Evolutionary conservation across 2,329 filamentous ascomycete species (phyloP).

Genomic region (Fusarium subtropicale): DNA sequence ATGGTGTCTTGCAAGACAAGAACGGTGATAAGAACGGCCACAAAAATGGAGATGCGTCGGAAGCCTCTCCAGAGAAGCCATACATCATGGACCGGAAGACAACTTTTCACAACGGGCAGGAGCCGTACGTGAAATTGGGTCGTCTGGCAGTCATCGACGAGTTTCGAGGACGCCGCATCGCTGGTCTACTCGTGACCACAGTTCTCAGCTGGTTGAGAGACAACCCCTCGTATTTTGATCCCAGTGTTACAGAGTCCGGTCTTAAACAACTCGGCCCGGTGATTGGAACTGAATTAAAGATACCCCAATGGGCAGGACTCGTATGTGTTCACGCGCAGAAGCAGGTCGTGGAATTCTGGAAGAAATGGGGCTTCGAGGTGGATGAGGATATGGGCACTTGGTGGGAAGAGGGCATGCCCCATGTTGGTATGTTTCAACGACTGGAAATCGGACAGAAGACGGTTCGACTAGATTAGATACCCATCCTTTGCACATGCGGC

Average conservation of each 20-base stretch:
- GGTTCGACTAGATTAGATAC: constrained; percentile 43
- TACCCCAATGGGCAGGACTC: constrained; percentile 78
- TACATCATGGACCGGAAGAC: constrained; percentile 58
- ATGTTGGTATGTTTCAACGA: constrained; percentile 83
- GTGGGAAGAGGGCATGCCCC: constrained; percentile 85
- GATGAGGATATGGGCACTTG: constrained; percentile 81
- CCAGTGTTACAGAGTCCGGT: constrained; percentile 58
- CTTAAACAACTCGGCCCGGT: constrained; percentile 58
- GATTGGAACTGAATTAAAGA: constrained; percentile 49
- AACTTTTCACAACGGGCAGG: constrained; percentile 68
- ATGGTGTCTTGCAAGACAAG: constrained; percentile 54
- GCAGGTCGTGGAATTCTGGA: constrained; percentile 73
- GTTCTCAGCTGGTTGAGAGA: constrained; percentile 75
- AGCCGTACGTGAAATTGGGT: constrained; percentile 86
- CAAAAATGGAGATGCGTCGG: constrained; percentile 1
- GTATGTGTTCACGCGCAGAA: constrained; percentile 84
- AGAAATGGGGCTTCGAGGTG: constrained; percentile 75
- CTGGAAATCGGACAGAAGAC: constrained; percentile 52
- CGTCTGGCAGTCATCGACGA: constrained; percentile 76
- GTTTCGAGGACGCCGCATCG: constrained; percentile 74
- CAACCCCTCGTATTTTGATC: constrained; percentile 68
- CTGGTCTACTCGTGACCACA: constrained; percentile 72
- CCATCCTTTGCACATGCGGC: background rate
- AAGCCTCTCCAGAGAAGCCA: constrained; percentile 20
- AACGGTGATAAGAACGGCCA: background rate